A percentile compares a stretch with the other conserved stretches of the same genome.
phyloP scores from a whole-genome alignment of 306 rosid species.

The Myrica gale region DNA sequence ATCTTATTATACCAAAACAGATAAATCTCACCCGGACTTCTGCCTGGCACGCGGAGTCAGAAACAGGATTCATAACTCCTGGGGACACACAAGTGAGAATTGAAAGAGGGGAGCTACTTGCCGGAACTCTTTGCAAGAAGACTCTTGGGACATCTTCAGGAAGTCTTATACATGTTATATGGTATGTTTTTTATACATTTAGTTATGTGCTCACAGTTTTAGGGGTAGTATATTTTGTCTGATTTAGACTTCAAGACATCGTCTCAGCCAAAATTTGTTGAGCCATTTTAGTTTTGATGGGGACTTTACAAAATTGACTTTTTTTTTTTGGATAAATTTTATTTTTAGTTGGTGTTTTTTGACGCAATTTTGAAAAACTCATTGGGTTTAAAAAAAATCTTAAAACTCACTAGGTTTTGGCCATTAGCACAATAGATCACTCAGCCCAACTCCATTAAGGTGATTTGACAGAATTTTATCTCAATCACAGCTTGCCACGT shows the following conservation, averaged over 20 bases:
- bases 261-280: not conserved
- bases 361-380: too few species aligned
- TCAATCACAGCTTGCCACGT: too few species aligned
- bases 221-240: conserved; percentile 1
- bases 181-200: conserved; percentile 47
- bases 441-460: too few species aligned
- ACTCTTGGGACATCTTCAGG: conserved; percentile 88
- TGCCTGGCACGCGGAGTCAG: conserved; percentile 87
- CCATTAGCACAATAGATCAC: too few species aligned
- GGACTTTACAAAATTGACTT: not conserved
- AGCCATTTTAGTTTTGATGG: not conserved
- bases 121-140: conserved; percentile 97
- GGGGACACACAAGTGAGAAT: conserved; percentile 94
- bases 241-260: conserved; percentile 6
- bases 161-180: conserved; percentile 96
- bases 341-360: too few species aligned
- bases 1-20: conserved; percentile 91
- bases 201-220: not conserved
- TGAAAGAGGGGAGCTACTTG: conserved; percentile 88
- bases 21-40: conserved; percentile 84
- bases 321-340: not conserved
- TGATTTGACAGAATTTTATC: too few species aligned
- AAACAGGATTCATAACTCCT: conserved; percentile 74
- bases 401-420: too few species aligned
- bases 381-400: too few species aligned